A percentile compares a stretch with the other conserved stretches of the same genome.
Evolutionary conservation across 441 rosid species (phyloP).

Genomic region (Capsella rubella): DNA sequence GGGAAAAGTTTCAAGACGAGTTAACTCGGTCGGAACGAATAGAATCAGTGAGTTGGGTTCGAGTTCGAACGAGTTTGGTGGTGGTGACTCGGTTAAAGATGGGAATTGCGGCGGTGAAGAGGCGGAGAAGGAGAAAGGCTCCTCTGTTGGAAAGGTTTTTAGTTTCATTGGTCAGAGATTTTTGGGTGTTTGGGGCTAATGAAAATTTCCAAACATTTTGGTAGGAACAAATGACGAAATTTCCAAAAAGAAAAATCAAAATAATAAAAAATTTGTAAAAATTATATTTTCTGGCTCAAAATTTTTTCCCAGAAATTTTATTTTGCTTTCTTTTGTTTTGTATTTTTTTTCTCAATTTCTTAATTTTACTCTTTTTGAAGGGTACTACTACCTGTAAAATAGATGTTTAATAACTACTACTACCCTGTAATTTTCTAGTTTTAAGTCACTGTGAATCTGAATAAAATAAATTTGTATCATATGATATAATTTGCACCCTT

Average conservation of each 20-base stretch:
- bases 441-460: constrained; percentile 14
- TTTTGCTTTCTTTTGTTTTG: not conserved
- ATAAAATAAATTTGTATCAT: constrained; percentile 16
- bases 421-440: constrained; percentile 18
- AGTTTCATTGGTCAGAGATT: constrained; percentile 72
- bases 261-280: constrained; percentile 23
- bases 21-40: constrained; percentile 34
- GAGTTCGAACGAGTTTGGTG: constrained; percentile 33
- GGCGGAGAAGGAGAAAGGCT: constrained; percentile 48
- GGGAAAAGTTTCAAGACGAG: constrained; percentile 32
- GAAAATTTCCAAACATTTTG: constrained; percentile 31
- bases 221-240: constrained; percentile 3
- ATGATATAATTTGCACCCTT: not conserved
- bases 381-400: constrained; percentile 8
- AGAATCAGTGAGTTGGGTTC: constrained; percentile 31
- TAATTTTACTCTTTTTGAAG: not conserved
- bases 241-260: not conserved
- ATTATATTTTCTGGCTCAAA: constrained; percentile 29
- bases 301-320: not conserved
- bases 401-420: constrained; percentile 4
- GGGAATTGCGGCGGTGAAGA: constrained; percentile 26
- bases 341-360: not conserved
- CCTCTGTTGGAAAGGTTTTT: constrained; percentile 53
- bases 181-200: constrained; percentile 70
- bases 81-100: constrained; percentile 25